Base-by-base conservation (phyloP, 176 grass and related monocot species). In the Ensete glaucum region DNA sequence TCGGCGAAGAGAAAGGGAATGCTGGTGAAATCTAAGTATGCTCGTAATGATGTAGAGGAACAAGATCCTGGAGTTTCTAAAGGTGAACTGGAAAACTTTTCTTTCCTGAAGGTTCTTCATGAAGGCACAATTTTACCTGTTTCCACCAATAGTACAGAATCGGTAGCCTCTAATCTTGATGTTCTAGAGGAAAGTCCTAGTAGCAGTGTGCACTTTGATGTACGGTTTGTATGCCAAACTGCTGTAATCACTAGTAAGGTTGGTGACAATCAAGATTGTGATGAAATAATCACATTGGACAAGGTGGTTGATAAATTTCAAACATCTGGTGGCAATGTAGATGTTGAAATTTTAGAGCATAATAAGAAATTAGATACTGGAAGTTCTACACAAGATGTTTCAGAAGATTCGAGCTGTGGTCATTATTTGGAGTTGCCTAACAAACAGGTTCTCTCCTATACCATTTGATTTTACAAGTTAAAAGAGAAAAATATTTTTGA, bases 1-100 rank as follows among this genome's bases (percentile, higher is more conserved):
- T 77, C 76, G 50, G 58, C 72, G 79, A 91, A 89, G 78, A 83
- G 85, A 78, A 90, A 87, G 53, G 75, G 81, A 80, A 81, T 50
- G 62, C 79, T 74, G 16, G 50, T 23, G 62, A 81, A 69, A 62
- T 84, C 25, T 56, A 67, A 80, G 80, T 79, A 68, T 59, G 24
- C 54, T 84, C 67, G 54, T 53, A 77, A 78, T 72, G 79, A 59
- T 80, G 77, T 75, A 0, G 67, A 80, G 25, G 76, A 87, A 20
- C 21, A 9, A 54, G 49, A 12, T 4, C 49, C 69, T 80, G 56
- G 7, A 14, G 9, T 73, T 20, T 48, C 64, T 67, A 72, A 80
- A 80, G 64, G 77, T 77, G 84, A 82, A 76, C 52, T 7, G 49
- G 68, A 82, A 60, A 77, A 57, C 6, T 9, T 43, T 75, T 20